Percentiles rank a stretch among this genome's conserved stretches.
phyloP scores from a whole-genome alignment of 305 asterid genomes.

The Fraxinus baroniana region DNA sequence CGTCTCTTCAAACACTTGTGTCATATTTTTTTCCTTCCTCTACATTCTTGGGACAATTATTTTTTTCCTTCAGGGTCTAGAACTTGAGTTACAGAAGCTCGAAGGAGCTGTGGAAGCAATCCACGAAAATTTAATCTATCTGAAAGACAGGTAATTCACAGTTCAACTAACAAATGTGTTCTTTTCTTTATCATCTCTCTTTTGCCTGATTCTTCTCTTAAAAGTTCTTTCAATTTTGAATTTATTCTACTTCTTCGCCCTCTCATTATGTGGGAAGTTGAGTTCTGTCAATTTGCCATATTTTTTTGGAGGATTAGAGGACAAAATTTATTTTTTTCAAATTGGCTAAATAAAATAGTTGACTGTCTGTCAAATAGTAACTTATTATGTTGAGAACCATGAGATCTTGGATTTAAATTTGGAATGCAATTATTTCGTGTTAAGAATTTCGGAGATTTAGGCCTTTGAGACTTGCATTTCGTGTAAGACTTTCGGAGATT shows the following conservation, averaged over 20 bases:
- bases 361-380: not conserved
- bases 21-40: not conserved
- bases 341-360: not conserved
- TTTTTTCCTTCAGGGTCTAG: constrained; percentile 43
- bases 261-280: not conserved
- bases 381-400: not conserved
- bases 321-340: not conserved
- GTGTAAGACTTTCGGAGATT: not conserved
- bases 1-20: not conserved
- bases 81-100: constrained; percentile 45
- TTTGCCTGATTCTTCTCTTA: not conserved
- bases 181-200: not conserved
- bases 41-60: not conserved
- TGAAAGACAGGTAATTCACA: constrained; percentile 5
- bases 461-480: not conserved
- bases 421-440: not conserved
- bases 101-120: constrained; percentile 12
- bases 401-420: not conserved
- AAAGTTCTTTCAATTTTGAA: not conserved
- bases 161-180: not conserved
- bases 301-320: not conserved
- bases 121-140: constrained; percentile 13
- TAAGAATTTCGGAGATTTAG: not conserved
- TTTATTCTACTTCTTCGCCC: no score
- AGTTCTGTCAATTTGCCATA: not conserved